Base-by-base conservation (phyloP, 2,329 filamentous ascomycete species). In the Septoria linicola region DNA sequence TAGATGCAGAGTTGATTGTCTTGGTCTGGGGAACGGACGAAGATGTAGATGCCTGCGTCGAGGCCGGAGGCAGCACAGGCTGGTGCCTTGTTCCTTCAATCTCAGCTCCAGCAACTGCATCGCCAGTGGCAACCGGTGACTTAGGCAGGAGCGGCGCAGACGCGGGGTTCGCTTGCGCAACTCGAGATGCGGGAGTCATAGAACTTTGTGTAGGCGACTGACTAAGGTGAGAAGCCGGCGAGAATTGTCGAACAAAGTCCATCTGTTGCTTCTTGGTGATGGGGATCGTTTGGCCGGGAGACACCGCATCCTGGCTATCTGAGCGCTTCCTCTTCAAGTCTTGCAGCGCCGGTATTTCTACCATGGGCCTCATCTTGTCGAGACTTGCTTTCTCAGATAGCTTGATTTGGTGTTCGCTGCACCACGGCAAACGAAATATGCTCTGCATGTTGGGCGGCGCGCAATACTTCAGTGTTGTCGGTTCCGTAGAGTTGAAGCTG, bases 271-370 rank as follows among this genome's bases (percentile, higher is more conserved):
- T 48, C 45, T 58, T 61, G 53, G 63, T 59, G 44, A 54, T 43
- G 49, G 54, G 46, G 39, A 49, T 57, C 37, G 49, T 42, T 49
- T 52, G 49, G 19, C 45, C 56, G 16, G 58, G 58, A 50, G 51
- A 62, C 52, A 51, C 46, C 23, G 63, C 58, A 31, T 76, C 74
- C 37, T 72, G 69, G 57, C 76, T 80, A 56, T 75, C 73, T 25
- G 75, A 74, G 49, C 76, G 73, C 68, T 83, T 83, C 56, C 81
- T 77, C 74, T 84, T 84, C 63, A 81, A 69, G 61, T 76, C 76
- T 58, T 73, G 75, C 59, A 75, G 65, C 59, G 71, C 65, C 32
- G 74, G 69, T 49, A 77, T 73, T 52, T 75, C 73, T 61, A 75
- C 68, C 49, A 73, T 68, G 14, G 74, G 67, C 63, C 69, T 72